These are phyloP conservation scores for Syzygium jambos DNA, from an alignment of 345 rosid genomes.

Conservation along the genomic window DNA sequence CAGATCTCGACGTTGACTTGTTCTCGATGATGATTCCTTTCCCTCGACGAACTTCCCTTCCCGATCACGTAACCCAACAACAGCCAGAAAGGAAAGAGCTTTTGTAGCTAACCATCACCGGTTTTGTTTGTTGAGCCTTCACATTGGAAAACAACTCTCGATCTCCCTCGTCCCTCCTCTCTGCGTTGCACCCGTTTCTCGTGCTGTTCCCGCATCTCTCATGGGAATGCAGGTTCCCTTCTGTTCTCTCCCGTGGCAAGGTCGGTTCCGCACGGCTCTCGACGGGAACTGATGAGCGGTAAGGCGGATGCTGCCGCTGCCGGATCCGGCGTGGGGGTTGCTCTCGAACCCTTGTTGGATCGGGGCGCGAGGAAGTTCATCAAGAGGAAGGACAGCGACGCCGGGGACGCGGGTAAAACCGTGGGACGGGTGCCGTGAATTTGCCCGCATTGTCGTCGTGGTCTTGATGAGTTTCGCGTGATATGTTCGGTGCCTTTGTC, in stretches of 20 bases:
- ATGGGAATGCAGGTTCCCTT: neutral
- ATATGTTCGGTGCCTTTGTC: neutral
- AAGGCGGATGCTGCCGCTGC: neutral
- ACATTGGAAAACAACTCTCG: neutral
- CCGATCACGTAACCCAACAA: neutral
- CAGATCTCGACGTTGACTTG: neutral
- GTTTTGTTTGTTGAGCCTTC: neutral
- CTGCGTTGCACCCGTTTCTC: neutral
- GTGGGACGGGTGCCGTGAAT: neutral
- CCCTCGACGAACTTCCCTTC: neutral
- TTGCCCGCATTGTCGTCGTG: neutral
- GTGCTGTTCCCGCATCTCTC: neutral
- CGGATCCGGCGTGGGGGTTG: slow-evolving; percentile 1
- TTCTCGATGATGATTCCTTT: neutral
- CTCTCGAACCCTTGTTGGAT: slow-evolving; percentile 1
- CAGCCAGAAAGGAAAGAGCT: neutral
- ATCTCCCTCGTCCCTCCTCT: neutral
- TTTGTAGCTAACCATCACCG: neutral
- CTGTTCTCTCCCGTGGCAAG: neutral
- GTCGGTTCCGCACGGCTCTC: neutral
- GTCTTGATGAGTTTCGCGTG: neutral
- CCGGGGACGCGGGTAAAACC: slow-evolving; percentile 78
- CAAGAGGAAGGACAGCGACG: slow-evolving; percentile 93
- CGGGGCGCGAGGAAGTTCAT: slow-evolving; percentile 24
- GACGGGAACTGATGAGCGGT: neutral